These are phyloP conservation scores for Vitis hybrid DNA, from an alignment of 177 flowering plant genomes.

Conservation along the genomic window DNA sequence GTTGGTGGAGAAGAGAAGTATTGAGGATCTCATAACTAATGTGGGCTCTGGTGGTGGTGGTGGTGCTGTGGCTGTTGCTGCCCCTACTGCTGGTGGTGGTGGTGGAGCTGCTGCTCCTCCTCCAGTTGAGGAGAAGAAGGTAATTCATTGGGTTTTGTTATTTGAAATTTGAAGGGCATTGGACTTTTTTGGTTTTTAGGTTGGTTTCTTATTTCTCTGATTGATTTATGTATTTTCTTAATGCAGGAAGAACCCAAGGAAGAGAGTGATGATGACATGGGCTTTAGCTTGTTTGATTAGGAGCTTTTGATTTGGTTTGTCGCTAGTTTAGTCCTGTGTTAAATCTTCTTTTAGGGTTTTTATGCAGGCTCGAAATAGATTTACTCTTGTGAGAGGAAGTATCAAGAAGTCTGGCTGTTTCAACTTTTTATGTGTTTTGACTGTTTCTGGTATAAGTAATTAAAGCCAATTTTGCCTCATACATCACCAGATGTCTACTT, in stretches of 20 bases:
- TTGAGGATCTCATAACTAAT: conserved; percentile 35
- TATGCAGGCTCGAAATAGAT: not conserved
- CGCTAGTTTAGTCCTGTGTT: not conserved
- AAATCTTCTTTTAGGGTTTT: not conserved
- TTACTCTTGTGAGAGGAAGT: not conserved
- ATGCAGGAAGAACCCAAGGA: conserved; percentile 38
- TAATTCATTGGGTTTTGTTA: not conserved
- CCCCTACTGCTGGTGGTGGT: conserved; percentile 20
- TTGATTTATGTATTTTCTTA: not conserved
- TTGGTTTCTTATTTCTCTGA: not conserved
- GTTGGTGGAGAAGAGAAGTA: conserved; percentile 34
- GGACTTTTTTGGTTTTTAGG: not conserved
- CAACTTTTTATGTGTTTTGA: not conserved
- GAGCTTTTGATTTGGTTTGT: conserved; percentile 8
- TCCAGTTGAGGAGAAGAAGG: conserved; percentile 36
- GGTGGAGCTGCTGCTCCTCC: conserved; percentile 31
- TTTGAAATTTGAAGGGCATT: not conserved
- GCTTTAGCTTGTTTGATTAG: conserved; percentile 49
- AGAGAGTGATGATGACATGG: conserved; percentile 45
- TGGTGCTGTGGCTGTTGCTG: conserved; percentile 21
- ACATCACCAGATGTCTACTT: too few species aligned
- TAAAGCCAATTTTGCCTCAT: not conserved
- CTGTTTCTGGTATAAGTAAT: not conserved
- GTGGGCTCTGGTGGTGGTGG: conserved; percentile 36
- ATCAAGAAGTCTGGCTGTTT: not conserved